These are phyloP conservation scores for Fusarium zealandicum DNA, from an alignment of 2,329 filamentous ascomycete species.

Conservation along the genomic window DNA sequence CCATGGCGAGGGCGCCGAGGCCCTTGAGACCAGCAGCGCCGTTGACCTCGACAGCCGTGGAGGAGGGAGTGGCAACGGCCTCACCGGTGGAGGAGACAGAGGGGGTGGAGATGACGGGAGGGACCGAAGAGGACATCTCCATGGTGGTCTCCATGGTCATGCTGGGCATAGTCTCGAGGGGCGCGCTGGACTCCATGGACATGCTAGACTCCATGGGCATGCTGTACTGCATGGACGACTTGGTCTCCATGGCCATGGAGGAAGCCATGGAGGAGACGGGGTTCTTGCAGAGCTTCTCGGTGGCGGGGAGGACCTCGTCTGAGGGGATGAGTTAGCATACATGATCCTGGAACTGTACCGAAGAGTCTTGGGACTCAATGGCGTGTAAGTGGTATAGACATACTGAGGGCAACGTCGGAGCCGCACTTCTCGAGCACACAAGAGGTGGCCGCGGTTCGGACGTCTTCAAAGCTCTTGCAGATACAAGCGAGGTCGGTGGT, in stretches of 20 bases:
- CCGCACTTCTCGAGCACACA: constrained; percentile 50
- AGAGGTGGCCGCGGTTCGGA: constrained; percentile 45
- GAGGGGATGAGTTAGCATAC: constrained; percentile 26
- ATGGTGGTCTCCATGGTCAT: not conserved
- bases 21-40: constrained; percentile 44
- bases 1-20: constrained; percentile 45
- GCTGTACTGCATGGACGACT: no score
- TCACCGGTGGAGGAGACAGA: constrained; percentile 14
- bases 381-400: constrained; percentile 26
- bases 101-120: constrained; percentile 14
- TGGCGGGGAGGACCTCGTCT: constrained; percentile 52
- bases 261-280: not conserved
- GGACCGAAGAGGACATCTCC: constrained; percentile 22
- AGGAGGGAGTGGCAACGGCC: not conserved
- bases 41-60: constrained; percentile 35
- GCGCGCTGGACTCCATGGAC: no score
- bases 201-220: not conserved
- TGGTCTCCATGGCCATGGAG: not conserved
- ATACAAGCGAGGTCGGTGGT: constrained; percentile 47
- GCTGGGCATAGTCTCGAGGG: no score
- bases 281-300: constrained; percentile 45
- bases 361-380: not conserved
- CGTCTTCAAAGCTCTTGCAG: constrained; percentile 44
- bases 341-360: not conserved
- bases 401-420: constrained; percentile 49